Evolutionary conservation across 169 alveolate genomes (phyloP).

Genomic region (Plasmodium gaboni): DNA sequence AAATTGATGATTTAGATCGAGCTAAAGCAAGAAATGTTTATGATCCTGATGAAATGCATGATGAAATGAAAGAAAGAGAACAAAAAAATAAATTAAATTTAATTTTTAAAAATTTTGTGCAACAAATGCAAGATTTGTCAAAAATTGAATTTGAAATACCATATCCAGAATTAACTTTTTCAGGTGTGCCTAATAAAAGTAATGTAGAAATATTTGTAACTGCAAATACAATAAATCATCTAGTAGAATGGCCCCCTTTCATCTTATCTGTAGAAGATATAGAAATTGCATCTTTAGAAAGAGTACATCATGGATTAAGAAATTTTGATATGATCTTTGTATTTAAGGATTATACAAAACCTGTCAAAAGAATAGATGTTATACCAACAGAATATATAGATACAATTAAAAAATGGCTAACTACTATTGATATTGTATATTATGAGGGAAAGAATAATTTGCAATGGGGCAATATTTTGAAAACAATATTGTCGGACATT

Average conservation of each 20-base stretch:
- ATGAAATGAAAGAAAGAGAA: constrained; percentile 96
- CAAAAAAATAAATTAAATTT: constrained; percentile 92
- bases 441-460: constrained; percentile 93
- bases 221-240: constrained; percentile 94
- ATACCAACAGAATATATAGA: constrained; percentile 96
- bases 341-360: constrained; percentile 94
- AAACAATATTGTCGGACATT: constrained; percentile 88
- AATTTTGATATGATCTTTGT: constrained; percentile 98
- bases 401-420: constrained; percentile 93
- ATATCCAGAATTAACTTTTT: constrained; percentile 92
- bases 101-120: constrained; percentile 92
- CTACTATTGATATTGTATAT: constrained; percentile 92
- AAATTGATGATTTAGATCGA: constrained; percentile 96
- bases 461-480: constrained; percentile 92
- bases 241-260: constrained; percentile 97
- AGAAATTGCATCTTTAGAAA: constrained; percentile 96
- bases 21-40: constrained; percentile 91
- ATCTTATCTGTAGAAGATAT: constrained; percentile 95
- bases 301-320: constrained; percentile 96
- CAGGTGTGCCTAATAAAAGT: constrained; percentile 97
- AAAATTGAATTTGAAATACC: constrained; percentile 83
- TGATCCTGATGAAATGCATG: constrained; percentile 97
- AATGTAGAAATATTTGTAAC: constrained; percentile 96
- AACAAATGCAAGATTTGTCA: constrained; percentile 82
- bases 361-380: constrained; percentile 94